Base-by-base conservation (phyloP, 2,329 filamentous ascomycete genomes). In the Cordyceps pruinosa region DNA sequence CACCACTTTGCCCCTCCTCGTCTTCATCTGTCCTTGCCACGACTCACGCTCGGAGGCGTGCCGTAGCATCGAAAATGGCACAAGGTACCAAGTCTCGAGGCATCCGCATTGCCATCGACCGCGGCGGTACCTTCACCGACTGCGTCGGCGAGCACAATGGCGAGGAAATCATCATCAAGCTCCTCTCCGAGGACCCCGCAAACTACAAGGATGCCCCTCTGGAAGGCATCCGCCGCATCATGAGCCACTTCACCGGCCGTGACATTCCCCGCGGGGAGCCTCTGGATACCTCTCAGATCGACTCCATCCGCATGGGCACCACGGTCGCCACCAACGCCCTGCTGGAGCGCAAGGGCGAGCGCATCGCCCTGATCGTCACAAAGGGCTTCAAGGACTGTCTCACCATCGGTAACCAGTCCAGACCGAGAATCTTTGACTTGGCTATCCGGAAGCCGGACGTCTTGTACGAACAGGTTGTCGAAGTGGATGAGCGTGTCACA, bases 301-400 rank as follows among this genome's bases (percentile, higher is more conserved):
- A 94, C 64, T 91, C 88, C 56, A 96, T 97, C 69, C 87, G 92
- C 48, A 97, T 97, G 92, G 92, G 92, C 45, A 97, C 92, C 1
- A 97, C 92, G 0, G 91, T 97, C 13, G 92, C 92, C 10, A 97
- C 92, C 1, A 97, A 97, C 70, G 92, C 92, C 0, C 73, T 97
- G 57, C 78, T 97, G 2, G 92, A 97, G 72, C 79, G 92, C 58
- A 96, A 96, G 71, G 92, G 92, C 48, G 91, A 96, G 73, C 85
- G 84, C 64, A 93, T 94, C 67, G 91, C 89, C 15, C 81, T 97
- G 71, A 84, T 96, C 1, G 89, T 95, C 12, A 96, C 90, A 1
- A 86, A 85, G 63, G 92, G 92, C 0, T 96, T 96, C 77, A 86
- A 84, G 63, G 91, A 97, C 70, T 95, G 90, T 64, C 76, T 96